A percentile compares a stretch with the other conserved stretches of the same genome.
Conservation (phyloP, 2,329 filamentous ascomycete species). For the Alternaria sp. region DNA sequence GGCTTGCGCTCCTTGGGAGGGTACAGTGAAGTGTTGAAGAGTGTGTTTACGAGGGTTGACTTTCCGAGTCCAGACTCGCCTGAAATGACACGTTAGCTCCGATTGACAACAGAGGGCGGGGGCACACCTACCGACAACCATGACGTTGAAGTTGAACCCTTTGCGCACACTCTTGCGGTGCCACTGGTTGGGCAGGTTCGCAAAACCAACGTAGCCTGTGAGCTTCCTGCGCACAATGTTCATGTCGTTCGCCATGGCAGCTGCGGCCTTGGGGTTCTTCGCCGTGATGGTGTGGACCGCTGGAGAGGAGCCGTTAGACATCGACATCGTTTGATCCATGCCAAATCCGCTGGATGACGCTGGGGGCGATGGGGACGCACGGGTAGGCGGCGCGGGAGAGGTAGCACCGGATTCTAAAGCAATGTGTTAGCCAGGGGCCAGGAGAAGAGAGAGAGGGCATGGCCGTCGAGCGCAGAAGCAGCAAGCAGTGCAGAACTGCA, state of each 20-base stretch:
- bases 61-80: conserved; percentile 99
- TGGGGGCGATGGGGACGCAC: conserved; percentile 59
- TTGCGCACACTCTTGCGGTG: conserved; percentile 99
- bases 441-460: neutral
- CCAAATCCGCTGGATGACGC: conserved; percentile 62
- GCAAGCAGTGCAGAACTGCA: conserved; percentile 24
- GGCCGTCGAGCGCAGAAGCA: conserved; percentile 19
- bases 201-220: conserved; percentile 98
- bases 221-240: conserved; percentile 99
- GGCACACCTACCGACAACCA: conserved; percentile 91
- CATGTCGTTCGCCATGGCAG: conserved; percentile 64
- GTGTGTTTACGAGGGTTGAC: conserved; percentile 97
- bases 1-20: conserved; percentile 98
- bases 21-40: conserved; percentile 99
- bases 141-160: conserved; percentile 99
- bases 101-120: neutral
- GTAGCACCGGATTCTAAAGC: conserved; percentile 54
- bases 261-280: conserved; percentile 68
- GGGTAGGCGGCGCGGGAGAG: conserved; percentile 54
- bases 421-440: conserved; percentile 37
- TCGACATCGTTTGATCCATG: conserved; percentile 67
- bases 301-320: conserved; percentile 59
- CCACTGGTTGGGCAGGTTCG: conserved; percentile 99
- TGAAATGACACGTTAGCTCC: conserved; percentile 52
- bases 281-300: conserved; percentile 68